Evolutionary conservation across 352 stramenopile genomes (phyloP), one percentile per base, ranked within the genome.

Genomic region (Sclerospora graminicola): DNA sequence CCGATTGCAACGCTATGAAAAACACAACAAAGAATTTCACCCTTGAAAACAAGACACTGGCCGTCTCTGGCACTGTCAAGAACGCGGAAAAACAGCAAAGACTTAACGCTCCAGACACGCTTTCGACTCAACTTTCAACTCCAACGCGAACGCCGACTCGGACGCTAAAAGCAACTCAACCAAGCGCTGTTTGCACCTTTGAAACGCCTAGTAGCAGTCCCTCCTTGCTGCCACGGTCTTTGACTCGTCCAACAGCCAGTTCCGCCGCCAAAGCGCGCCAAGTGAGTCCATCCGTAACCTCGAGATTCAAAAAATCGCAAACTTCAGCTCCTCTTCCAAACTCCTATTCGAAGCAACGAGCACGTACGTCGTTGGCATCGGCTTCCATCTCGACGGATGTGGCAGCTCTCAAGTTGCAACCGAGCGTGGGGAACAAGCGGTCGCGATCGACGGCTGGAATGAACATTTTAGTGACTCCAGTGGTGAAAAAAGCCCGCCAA

Each of bases 1-100:
- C 57, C 4, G 60, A 66, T n/a, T 86, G 74, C 28, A 45, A 56
- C 6, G 57, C 49, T 14, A 24, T 49, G 5, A 74, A 52, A 15
- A 46, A 46, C n/a, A 35, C 45, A n/a, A 33, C 40, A 20, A 60
- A 60, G 43, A 57, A 36, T 30, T 45, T 39, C 11, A 40, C 38
- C 42, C 33, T 29, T 47, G 35, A 51, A 16, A 56, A 27, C 24
- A 37, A 35, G 23, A 31, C 19, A 38, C 7, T 14, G 32, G 29
- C 23, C 4, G 48, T 48, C 20, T 34, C 48, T 37, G 42, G 37
- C 28, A 50, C 38, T 31, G 19, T 43, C n/a, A 35, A 38, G 26
- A 54, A 19, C 9, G 51, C 41, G 8, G 41, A 51, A 14, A 23
- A 37, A 15, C 30, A 44, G 16, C n/a, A n/a, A n/a, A n/a, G n/a